A percentile compares a stretch with the other conserved stretches of the same genome.
These are phyloP conservation scores for Phyllosticta citrichinensis DNA, from an alignment of 2,329 filamentous ascomycete genomes.

Conservation along the genomic window DNA sequence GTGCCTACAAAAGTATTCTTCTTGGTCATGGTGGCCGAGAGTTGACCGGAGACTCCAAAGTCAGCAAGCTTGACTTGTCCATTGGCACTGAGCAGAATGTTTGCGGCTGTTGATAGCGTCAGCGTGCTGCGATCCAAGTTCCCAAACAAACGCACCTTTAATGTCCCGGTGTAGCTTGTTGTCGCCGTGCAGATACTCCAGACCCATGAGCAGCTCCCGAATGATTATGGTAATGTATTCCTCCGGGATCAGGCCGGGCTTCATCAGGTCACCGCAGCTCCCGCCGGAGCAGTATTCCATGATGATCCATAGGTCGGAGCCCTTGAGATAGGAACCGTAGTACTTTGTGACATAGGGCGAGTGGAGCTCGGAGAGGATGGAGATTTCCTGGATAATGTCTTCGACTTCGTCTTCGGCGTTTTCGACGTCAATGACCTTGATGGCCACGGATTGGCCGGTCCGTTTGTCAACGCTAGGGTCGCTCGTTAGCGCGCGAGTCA, in stretches of 20 bases:
- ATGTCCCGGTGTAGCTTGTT: slow-evolving; percentile 96
- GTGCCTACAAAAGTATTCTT: slow-evolving; percentile 99
- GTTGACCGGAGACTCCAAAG: slow-evolving; percentile 91
- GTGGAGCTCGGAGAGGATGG: slow-evolving; percentile 89
- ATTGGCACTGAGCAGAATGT: slow-evolving; percentile 77
- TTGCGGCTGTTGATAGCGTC: slow-evolving; percentile 56
- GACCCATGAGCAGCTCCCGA: slow-evolving; percentile 73
- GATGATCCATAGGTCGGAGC: slow-evolving; percentile 95
- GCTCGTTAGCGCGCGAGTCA: neutral
- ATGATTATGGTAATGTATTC: slow-evolving; percentile 97
- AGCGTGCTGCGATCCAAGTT: neutral
- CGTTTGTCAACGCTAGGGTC: slow-evolving; percentile 70
- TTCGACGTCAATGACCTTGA: slow-evolving; percentile 98
- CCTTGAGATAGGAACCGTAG: slow-evolving; percentile 92
- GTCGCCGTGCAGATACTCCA: slow-evolving; percentile 89
- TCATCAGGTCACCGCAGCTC: slow-evolving; percentile 92
- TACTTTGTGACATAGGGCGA: slow-evolving; percentile 97
- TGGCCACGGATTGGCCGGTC: slow-evolving; percentile 86
- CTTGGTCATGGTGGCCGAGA: slow-evolving; percentile 97
- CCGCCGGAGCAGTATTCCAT: slow-evolving; percentile 99
- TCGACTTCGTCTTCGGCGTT: slow-evolving; percentile 98
- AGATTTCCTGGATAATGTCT: slow-evolving; percentile 98
- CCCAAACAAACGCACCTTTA: slow-evolving; percentile 53
- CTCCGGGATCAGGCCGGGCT: slow-evolving; percentile 81
- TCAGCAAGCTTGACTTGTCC: slow-evolving; percentile 96